A percentile compares a stretch with the other conserved stretches of the same genome.
Evolutionary conservation across 108 stramenopile species (phyloP).

Genomic region (Cyclotella atomus): DNA sequence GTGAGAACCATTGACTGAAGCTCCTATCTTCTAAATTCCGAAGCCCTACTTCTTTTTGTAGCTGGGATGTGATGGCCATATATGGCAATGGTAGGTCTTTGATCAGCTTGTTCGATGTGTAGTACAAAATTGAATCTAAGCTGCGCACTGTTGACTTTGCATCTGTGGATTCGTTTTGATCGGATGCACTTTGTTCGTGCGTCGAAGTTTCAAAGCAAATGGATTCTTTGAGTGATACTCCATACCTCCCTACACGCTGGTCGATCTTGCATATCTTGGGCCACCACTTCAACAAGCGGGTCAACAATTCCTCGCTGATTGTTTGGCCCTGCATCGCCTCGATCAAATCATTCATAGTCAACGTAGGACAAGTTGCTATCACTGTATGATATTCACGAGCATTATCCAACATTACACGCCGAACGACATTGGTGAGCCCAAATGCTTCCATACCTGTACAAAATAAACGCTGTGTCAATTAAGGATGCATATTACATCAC

Average conservation of each 20-base stretch:
- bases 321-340: constrained; percentile 37
- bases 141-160: constrained; percentile 22
- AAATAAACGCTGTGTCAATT: no score
- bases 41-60: constrained; percentile 55
- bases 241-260: constrained; percentile 27
- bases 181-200: neutral
- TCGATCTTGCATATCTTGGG: constrained; percentile 57
- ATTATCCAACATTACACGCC: constrained; percentile 55
- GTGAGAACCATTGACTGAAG: constrained; percentile 57
- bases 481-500: no score
- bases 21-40: constrained; percentile 54
- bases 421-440: constrained; percentile 34
- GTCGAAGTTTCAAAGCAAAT: constrained; percentile 47
- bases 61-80: constrained; percentile 44
- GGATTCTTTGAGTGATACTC: constrained; percentile 52
- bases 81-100: constrained; percentile 74
- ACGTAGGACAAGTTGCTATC: constrained; percentile 58
- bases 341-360: constrained; percentile 60
- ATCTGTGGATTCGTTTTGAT: neutral
- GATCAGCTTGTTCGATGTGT: constrained; percentile 43
- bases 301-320: constrained; percentile 49
- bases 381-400: constrained; percentile 75
- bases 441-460: constrained; percentile 31
- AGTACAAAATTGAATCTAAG: constrained; percentile 65
- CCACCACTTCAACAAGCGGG: constrained; percentile 77